Evolutionary conservation across 768 basidiomycete species (phyloP).

Genomic region (Boletus tylopilopsis): DNA sequence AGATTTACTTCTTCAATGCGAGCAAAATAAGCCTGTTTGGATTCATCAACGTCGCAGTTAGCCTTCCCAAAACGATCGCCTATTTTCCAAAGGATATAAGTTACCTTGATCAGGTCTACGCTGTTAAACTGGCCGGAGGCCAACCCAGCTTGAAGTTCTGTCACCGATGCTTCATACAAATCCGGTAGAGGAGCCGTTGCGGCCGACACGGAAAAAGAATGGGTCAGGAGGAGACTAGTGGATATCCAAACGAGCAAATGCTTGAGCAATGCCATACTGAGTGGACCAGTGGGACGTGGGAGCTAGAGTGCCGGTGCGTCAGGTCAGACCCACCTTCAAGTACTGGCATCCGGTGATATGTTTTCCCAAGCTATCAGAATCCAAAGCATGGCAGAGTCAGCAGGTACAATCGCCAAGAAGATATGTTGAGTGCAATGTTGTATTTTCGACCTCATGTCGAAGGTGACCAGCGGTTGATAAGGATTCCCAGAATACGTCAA

Average conservation of each 20-base stretch:
- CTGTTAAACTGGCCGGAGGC: conserved; percentile 33
- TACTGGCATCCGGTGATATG: too few species aligned
- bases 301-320: too few species aligned
- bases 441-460: too few species aligned
- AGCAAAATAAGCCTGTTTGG: conserved; percentile 37
- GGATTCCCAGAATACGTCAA: too few species aligned
- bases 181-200: conserved; percentile 30
- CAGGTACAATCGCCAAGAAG: too few species aligned
- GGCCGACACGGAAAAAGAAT: conserved; percentile 9
- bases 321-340: too few species aligned
- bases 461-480: too few species aligned
- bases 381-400: too few species aligned
- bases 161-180: conserved; percentile 38
- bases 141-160: conserved; percentile 38
- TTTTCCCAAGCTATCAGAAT: too few species aligned
- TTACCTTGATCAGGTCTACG: conserved; percentile 39
- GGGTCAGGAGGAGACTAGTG: conserved; percentile 1
- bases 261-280: conserved; percentile 4
- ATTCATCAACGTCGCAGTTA: neutral
- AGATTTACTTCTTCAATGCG: conserved; percentile 44
- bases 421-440: too few species aligned
- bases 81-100: too few species aligned
- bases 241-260: conserved; percentile 7
- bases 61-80: neutral
- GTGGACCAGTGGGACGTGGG: too few species aligned